A percentile compares a stretch with the other conserved stretches of the same genome.
These are phyloP conservation scores for Esteya vermicola DNA, from an alignment of 2,329 filamentous ascomycete genomes.

Conservation along the genomic window DNA sequence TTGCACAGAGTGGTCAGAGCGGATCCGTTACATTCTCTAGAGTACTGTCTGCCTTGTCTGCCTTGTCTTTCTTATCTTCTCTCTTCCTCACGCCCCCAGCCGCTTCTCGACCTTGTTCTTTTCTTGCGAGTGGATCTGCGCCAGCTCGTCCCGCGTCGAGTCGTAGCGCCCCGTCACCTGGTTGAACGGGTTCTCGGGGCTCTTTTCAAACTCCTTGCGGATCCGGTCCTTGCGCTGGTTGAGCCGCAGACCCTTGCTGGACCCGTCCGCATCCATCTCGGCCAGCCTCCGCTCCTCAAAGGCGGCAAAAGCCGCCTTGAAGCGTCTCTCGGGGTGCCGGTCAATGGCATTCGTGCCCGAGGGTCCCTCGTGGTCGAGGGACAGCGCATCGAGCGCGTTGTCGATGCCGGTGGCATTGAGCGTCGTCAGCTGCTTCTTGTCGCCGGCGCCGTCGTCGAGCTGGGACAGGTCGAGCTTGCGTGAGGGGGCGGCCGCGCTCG, in stretches of 20 bases:
- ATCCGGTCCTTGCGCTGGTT: slow-evolving; percentile 78
- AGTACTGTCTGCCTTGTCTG: no score
- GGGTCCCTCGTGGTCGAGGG: slow-evolving; percentile 29
- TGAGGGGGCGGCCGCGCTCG: slow-evolving; percentile 19
- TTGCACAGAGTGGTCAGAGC: no score
- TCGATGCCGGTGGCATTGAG: slow-evolving; percentile 83
- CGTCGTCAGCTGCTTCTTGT: slow-evolving; percentile 24
- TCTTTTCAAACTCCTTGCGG: slow-evolving; percentile 86
- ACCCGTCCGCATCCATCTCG: slow-evolving; percentile 76
- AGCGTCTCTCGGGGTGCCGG: slow-evolving; percentile 74
- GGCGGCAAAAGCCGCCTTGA: slow-evolving; percentile 69
- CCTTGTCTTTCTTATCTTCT: slow-evolving; percentile 8
- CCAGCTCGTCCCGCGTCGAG: slow-evolving; percentile 62
- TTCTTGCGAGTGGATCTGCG: slow-evolving; percentile 50
- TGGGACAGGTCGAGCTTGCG: slow-evolving; percentile 61
- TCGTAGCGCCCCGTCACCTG: slow-evolving; percentile 67
- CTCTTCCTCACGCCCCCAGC: slow-evolving; percentile 24
- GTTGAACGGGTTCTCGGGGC: slow-evolving; percentile 90
- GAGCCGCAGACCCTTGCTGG: slow-evolving; percentile 54
- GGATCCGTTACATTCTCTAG: no score
- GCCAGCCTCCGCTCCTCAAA: slow-evolving; percentile 70
- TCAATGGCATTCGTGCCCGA: slow-evolving; percentile 47
- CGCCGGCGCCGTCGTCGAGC: slow-evolving; percentile 36
- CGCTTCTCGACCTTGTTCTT: slow-evolving; percentile 61
- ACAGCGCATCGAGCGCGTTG: slow-evolving; percentile 79